Base-by-base conservation (phyloP, 2,329 filamentous ascomycete species). In the Verticillium albo-atrum region DNA sequence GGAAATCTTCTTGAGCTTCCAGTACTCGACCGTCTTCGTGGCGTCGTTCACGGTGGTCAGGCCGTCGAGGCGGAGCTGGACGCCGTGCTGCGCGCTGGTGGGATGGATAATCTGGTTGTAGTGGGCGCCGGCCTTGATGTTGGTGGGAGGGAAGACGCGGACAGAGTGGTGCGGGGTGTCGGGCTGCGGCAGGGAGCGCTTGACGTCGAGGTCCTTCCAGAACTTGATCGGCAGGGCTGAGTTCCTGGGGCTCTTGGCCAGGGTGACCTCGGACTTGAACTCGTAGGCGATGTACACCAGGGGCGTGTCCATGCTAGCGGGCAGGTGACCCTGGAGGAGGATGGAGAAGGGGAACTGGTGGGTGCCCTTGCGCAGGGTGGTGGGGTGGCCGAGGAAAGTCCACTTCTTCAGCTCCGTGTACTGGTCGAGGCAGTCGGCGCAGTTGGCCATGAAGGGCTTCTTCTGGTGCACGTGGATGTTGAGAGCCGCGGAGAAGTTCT, bases 101-200 rank as follows among this genome's bases (percentile, higher is more conserved):
- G 94, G 92, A 76, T 97, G 89, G 63, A 97, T 88, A 64, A 96
- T 86, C 37, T 91, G 86, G 54, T 89, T 89, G 64, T 96, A 88
- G 68, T 91, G 88, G 63, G 95, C 89, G 69, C 88, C 89, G 60
- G 92, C 90, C 65, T 91, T 93, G 68, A 99, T 88, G 76, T 96
- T 95, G 66, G 95, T 99, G 0, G 95, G 94, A 54, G 94, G 95
- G 76, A 99, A 99, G 70, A 98, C 90, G 69, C 94, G 91, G 63
- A 97, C 88, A 17, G 91, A 96, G 75, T 93, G 89, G 75, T 96
- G 94, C 62, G 96, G 92, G 57, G 84, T 82, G 55, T 92, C 90
- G 3, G 91, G 86, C 57, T 89, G 76, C 7, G 77, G 82, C 27
- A 98, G 85, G 34, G 92, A 90, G 62, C 94, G 90, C 77, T 89